Percentiles rank a stretch among this genome's conserved stretches.
phyloP scores from a whole-genome alignment of 2,329 filamentous ascomycete genomes.

The Thermoascus crustaceus region DNA sequence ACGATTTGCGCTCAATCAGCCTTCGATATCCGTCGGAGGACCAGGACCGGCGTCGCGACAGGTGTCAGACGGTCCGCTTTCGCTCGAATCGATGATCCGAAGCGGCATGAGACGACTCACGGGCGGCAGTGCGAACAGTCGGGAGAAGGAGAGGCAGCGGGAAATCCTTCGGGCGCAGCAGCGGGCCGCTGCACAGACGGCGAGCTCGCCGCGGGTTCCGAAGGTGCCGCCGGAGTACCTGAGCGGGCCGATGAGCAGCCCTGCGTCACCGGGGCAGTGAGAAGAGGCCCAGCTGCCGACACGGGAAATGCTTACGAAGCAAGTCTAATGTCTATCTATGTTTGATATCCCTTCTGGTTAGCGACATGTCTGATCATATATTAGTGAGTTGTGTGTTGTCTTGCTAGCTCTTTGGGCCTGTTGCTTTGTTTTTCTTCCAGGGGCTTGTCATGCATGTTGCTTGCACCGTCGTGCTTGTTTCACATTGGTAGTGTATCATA shows the following conservation, averaged over 20 bases:
- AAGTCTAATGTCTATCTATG: neutral
- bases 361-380: too few species aligned
- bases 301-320: too few species aligned
- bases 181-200: conserved; percentile 30
- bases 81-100: conserved; percentile 38
- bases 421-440: too few species aligned
- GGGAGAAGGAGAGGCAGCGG: conserved; percentile 39
- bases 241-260: conserved; percentile 27
- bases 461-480: too few species aligned
- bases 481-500: too few species aligned
- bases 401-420: too few species aligned
- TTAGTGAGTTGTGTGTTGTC: too few species aligned
- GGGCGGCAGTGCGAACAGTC: conserved; percentile 31
- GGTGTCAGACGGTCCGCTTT: conserved; percentile 34
- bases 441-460: too few species aligned
- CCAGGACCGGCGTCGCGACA: conserved; percentile 22
- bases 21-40: conserved; percentile 14
- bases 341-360: neutral
- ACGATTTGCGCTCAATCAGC: conserved; percentile 34
- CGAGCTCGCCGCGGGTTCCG: conserved; percentile 37
- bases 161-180: conserved; percentile 37
- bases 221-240: conserved; percentile 43
- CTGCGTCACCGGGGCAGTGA: conserved; percentile 24
- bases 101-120: conserved; percentile 41
- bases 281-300: neutral